phyloP scores from a whole-genome alignment of 495 filamentous ascomycete species.

The Tricharina praecox region DNA sequence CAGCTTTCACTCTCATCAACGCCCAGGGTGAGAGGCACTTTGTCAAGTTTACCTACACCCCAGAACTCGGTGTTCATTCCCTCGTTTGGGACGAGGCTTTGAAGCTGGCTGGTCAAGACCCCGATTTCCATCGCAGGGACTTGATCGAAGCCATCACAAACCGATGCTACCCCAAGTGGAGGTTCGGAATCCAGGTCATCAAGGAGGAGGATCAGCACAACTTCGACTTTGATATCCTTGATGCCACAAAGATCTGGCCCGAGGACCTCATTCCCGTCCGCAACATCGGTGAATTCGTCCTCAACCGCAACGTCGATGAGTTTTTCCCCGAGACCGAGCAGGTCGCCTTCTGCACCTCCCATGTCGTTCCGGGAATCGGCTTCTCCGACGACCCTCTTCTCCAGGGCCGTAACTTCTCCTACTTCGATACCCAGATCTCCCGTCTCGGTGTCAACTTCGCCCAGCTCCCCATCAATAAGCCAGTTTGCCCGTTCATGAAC shows the following conservation, averaged over 20 bases:
- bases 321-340: conserved; percentile 77
- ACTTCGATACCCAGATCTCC: conserved; percentile 64
- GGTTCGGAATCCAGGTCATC: conserved; percentile 64
- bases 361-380: conserved; percentile 73
- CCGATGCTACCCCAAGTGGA: conserved; percentile 60
- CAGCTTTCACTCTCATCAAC: conserved; percentile 54
- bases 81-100: conserved; percentile 79
- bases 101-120: conserved; percentile 66
- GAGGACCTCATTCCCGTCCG: conserved; percentile 65
- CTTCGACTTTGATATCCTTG: conserved; percentile 81
- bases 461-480: conserved; percentile 58
- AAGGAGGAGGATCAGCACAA: conserved; percentile 54
- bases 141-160: conserved; percentile 64
- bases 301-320: conserved; percentile 72
- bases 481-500: conserved; percentile 65
- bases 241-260: conserved; percentile 86
- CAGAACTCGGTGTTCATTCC: conserved; percentile 65
- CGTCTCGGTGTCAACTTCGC: conserved; percentile 75
- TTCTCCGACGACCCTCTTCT: conserved; percentile 74
- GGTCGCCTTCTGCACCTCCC: conserved; percentile 69
- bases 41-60: conserved; percentile 70
- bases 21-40: conserved; percentile 52
- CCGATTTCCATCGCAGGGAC: conserved; percentile 78
- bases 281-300: conserved; percentile 64
- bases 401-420: conserved; percentile 73